phyloP scores from a whole-genome alignment of 2,329 filamentous ascomycete species.

The Aspergillus unguis region DNA sequence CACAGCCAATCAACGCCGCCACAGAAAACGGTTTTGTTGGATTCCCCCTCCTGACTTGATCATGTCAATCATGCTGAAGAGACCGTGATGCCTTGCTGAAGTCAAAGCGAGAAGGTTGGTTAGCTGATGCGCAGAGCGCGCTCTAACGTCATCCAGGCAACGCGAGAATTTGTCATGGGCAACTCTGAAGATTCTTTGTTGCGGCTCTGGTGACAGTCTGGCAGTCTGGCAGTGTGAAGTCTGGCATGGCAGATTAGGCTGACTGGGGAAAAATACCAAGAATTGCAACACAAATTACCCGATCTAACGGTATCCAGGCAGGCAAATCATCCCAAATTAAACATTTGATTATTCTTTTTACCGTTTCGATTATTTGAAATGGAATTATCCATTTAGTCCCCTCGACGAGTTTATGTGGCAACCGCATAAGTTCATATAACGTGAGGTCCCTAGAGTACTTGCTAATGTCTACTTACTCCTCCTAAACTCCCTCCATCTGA shows the following conservation, averaged over 20 bases:
- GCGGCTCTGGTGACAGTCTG: too few species aligned
- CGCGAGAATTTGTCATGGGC: not conserved
- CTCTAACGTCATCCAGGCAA: too few species aligned
- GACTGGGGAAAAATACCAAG: not conserved
- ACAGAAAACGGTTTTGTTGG: slow-evolving; percentile 15
- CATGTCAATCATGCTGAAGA: not conserved
- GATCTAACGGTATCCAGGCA: slow-evolving; percentile 14
- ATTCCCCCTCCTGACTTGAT: slow-evolving; percentile 11
- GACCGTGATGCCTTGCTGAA: too few species aligned
- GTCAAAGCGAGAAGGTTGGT: too few species aligned
- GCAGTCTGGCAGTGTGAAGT: too few species aligned
- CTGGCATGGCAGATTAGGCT: not conserved
- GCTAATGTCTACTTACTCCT: too few species aligned
- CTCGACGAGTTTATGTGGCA: too few species aligned
- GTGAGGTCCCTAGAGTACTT: too few species aligned
- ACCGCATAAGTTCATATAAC: too few species aligned
- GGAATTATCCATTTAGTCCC: not conserved
- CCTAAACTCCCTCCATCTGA: too few species aligned
- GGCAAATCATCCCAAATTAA: not conserved
- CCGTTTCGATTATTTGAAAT: not conserved
- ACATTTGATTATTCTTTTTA: slow-evolving; percentile 1
- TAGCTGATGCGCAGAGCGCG: too few species aligned
- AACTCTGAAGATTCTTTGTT: slow-evolving; percentile 1
- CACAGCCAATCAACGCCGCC: slow-evolving; percentile 19
- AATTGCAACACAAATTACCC: slow-evolving; percentile 16